Evolutionary conservation across 257 asterid species (phyloP).

Genomic region (Lantana camara): DNA sequence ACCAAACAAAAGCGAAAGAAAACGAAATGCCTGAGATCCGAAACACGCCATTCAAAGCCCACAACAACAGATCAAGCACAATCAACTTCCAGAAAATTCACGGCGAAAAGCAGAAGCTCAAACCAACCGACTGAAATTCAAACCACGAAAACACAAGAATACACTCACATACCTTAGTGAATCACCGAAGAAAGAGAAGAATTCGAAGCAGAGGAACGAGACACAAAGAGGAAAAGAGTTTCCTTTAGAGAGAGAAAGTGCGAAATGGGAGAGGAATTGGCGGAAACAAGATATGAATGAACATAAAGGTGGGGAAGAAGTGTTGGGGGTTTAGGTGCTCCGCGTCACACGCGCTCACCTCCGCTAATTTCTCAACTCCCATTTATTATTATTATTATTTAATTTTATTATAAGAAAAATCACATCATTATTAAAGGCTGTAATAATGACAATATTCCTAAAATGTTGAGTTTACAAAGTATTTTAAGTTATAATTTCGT

Average conservation of each 20-base stretch:
- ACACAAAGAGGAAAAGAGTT: not conserved
- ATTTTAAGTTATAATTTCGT: too few species aligned
- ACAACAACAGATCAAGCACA: slow-evolving; percentile 11
- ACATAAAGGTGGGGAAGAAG: not conserved
- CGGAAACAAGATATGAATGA: slow-evolving; percentile 19
- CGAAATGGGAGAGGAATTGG: not conserved
- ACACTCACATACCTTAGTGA: slow-evolving; percentile 15
- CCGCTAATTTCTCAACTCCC: slow-evolving; percentile 31
- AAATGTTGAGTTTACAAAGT: too few species aligned
- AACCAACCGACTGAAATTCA: not conserved
- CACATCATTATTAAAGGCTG: too few species aligned
- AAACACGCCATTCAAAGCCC: not conserved
- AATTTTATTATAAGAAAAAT: not conserved
- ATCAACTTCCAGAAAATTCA: slow-evolving; percentile 1
- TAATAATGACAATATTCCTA: too few species aligned
- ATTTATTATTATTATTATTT: not conserved
- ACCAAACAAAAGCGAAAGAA: not conserved
- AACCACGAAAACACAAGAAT: not conserved
- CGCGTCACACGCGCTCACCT: slow-evolving; percentile 21
- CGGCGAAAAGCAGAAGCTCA: not conserved
- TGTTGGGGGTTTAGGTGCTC: slow-evolving; percentile 13
- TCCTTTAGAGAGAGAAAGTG: slow-evolving; percentile 3
- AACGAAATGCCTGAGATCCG: slow-evolving; percentile 30
- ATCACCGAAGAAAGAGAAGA: not conserved
- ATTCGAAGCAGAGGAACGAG: slow-evolving; percentile 7